Conservation (phyloP, 116 monocot genomes). For the Dioscorea cayenensis region DNA sequence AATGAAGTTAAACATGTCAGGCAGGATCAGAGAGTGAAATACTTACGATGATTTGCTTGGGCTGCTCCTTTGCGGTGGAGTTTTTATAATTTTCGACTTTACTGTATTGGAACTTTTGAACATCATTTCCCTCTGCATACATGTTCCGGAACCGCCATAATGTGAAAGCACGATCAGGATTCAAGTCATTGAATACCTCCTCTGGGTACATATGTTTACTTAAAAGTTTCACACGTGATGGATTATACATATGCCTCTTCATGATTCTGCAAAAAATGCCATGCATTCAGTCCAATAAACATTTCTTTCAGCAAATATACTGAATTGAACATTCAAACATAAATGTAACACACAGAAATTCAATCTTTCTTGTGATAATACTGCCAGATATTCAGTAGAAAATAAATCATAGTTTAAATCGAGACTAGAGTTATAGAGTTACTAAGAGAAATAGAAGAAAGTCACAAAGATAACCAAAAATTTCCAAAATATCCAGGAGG, state of each 20-base stretch:
- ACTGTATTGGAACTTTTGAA: conserved; percentile 6
- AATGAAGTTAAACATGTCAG: not conserved
- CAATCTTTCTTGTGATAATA: no score
- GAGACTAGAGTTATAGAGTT: no score
- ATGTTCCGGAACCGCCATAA: conserved; percentile 44
- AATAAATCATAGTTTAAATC: no score
- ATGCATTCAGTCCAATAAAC: not conserved
- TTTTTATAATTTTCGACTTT: not conserved
- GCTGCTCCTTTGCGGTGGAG: not conserved
- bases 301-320: not conserved
- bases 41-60: conserved; percentile 11
- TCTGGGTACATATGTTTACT: conserved; percentile 61
- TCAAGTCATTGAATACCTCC: conserved; percentile 46
- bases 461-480: no score
- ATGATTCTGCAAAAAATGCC: conserved; percentile 37
- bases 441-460: no score
- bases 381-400: no score
- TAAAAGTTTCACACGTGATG: no score
- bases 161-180: conserved; percentile 42
- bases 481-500: no score
- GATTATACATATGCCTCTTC: conserved; percentile 25
- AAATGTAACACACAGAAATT: no score
- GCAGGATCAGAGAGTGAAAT: not conserved
- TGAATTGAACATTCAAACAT: not conserved
- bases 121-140: conserved; percentile 23